Evolutionary conservation across 2,329 filamentous ascomycete species (phyloP), one percentile per base, ranked within the genome.

Genomic region (Sclerotinia minor): DNA sequence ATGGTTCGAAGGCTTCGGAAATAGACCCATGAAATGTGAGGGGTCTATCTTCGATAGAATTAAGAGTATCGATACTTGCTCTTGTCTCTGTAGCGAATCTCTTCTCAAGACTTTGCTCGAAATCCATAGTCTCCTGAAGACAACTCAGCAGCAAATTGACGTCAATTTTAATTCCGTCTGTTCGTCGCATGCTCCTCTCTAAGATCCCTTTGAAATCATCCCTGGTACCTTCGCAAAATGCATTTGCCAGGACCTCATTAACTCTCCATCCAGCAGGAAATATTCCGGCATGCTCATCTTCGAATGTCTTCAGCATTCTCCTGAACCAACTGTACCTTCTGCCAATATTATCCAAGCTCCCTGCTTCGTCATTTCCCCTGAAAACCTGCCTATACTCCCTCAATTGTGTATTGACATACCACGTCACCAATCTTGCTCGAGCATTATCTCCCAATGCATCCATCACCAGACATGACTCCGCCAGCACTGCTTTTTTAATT

Each of bases 341-440:
- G 6, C 94, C 92, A 69, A 99, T 99, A 75, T 99, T 99, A 83
- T 99, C 95, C 76, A 99, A 80, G 69, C 90, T 97, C 8, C 94
- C 95, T 6, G 95, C 95, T 81, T 99, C 95, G 77, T 99, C 95
- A 75, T 95, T 98, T 49, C 94, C 94, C 54, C 94, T 87, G 79
- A 99, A 99, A 0, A 99, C 92, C 76, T 96, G 92, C 64, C 95
- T 87, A 77, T 99, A 99, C 80, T 99, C 95, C 61, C 95, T 87
- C 72, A 99, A 82, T 80, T 97, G 92, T 2, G 95, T 97, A 77
- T 99, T 99, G 80, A 96, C 93, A 78, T 99, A 99, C 95, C 95
- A 99, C 15, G 91, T 95, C 76, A 97, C 86, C 50, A 99, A 81
- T 58, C 95, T 84, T 9, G 89, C 85, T 73, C 91, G 87, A 32